A percentile compares a stretch with the other conserved stretches of the same genome.
Evolutionary conservation across 1,284 basidiomycete species (phyloP).

Genomic region (Porphyrellus sp.): DNA sequence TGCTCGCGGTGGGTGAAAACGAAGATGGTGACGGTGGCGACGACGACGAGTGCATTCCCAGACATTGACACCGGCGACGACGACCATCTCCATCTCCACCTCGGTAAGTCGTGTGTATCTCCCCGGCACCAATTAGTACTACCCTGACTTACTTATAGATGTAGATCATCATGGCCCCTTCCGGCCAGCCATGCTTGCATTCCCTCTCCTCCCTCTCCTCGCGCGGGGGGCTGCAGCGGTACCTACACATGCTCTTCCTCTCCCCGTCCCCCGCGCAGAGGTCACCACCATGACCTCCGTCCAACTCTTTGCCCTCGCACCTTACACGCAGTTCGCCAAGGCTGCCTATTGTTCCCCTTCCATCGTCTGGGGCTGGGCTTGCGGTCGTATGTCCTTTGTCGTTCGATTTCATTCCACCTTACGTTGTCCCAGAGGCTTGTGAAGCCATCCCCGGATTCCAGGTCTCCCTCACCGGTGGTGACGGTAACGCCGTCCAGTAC

Average conservation of each 20-base stretch:
- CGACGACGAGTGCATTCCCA: not conserved
- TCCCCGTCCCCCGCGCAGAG: not conserved
- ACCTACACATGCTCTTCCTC: too few species aligned
- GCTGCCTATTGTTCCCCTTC: slow-evolving; percentile 49
- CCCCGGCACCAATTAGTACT: not conserved
- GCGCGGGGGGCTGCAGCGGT: slow-evolving; percentile 6
- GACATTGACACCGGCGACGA: not conserved
- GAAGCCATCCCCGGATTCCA: slow-evolving; percentile 37
- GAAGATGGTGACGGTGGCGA: not conserved
- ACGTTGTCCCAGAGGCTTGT: slow-evolving; percentile 33
- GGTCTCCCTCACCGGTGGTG: slow-evolving; percentile 38
- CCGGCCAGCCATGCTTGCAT: not conserved
- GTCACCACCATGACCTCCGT: slow-evolving; percentile 36
- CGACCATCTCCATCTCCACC: too few species aligned
- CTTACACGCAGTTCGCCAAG: slow-evolving; percentile 50
- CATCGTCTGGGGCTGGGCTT: slow-evolving; percentile 42
- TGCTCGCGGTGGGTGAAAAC: slow-evolving; percentile 5
- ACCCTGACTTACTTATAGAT: not conserved
- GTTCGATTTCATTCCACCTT: not conserved
- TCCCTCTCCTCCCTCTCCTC: slow-evolving; percentile 8
- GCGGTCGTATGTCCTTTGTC: slow-evolving; percentile 39
- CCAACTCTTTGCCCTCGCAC: slow-evolving; percentile 39
- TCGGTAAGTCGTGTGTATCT: too few species aligned
- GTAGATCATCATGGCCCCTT: not conserved
- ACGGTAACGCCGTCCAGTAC: slow-evolving; percentile 37